These are phyloP conservation scores for Trichocladium uniseriatum DNA, from an alignment of 495 filamentous ascomycete species.

Conservation along the genomic window DNA sequence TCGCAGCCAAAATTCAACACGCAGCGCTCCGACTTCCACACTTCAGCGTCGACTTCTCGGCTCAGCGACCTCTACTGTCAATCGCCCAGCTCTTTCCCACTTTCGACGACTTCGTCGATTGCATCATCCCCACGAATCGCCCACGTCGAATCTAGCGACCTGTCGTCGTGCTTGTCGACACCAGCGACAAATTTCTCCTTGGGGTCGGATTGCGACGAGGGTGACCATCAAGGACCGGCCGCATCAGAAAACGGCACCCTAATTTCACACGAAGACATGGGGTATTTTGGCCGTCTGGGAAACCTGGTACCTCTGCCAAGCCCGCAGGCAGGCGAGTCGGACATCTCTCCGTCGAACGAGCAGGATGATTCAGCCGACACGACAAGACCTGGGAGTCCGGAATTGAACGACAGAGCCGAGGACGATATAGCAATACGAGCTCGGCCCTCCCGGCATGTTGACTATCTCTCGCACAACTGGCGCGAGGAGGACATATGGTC, in stretches of 20 bases:
- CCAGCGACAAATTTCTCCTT: constrained; percentile 57
- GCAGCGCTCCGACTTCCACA: constrained; percentile 29
- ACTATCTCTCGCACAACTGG: constrained; percentile 95
- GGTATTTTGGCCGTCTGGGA: constrained; percentile 36
- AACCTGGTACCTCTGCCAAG: constrained; percentile 42
- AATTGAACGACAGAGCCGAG: constrained; percentile 46
- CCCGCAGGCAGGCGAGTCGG: constrained; percentile 34
- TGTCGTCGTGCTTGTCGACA: constrained; percentile 44
- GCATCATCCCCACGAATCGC: constrained; percentile 35
- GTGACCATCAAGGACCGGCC: constrained; percentile 28
- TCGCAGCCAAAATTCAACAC: constrained; percentile 38
- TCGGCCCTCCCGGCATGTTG: constrained; percentile 83
- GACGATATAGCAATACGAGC: constrained; percentile 73
- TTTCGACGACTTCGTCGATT: constrained; percentile 42
- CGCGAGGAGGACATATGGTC: constrained; percentile 96
- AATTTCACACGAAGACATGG: constrained; percentile 48
- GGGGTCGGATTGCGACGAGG: constrained; percentile 42
- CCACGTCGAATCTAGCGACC: constrained; percentile 31
- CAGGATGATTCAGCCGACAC: constrained; percentile 35
- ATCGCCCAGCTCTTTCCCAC: constrained; percentile 23
- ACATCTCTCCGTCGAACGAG: constrained; percentile 38
- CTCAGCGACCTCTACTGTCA: constrained; percentile 32
- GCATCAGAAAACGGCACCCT: constrained; percentile 46
- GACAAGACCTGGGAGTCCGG: constrained; percentile 40
- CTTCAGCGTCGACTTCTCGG: constrained; percentile 35